Evolutionary conservation across 2,329 filamentous ascomycete species (phyloP).

Genomic region (Epichloe uncinata): DNA sequence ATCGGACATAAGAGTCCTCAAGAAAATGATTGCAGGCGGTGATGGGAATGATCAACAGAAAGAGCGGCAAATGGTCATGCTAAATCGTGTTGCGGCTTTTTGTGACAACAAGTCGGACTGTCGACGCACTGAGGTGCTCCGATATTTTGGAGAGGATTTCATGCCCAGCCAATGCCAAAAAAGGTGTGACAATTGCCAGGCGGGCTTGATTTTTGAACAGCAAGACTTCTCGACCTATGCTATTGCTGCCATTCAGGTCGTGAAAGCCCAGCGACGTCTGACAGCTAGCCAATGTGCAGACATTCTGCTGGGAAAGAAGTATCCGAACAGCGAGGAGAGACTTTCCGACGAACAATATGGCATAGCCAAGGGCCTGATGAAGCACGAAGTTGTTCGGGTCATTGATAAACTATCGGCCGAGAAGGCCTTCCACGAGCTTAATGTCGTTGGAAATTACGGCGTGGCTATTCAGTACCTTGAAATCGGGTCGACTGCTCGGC

Average conservation of each 20-base stretch:
- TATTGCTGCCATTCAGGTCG: slow-evolving; percentile 53
- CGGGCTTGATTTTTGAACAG: slow-evolving; percentile 54
- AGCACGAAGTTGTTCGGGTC: slow-evolving; percentile 70
- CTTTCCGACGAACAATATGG: slow-evolving; percentile 50
- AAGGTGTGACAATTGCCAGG: slow-evolving; percentile 82
- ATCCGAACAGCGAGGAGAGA: slow-evolving; percentile 40
- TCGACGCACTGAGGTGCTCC: slow-evolving; percentile 72
- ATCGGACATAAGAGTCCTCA: slow-evolving; percentile 58
- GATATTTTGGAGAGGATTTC: slow-evolving; percentile 90
- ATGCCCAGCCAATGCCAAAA: slow-evolving; percentile 54
- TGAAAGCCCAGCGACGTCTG: slow-evolving; percentile 46
- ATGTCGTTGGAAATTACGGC: slow-evolving; percentile 34
- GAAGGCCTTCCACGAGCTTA: slow-evolving; percentile 59
- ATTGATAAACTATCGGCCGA: slow-evolving; percentile 65
- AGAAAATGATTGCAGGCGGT: slow-evolving; percentile 70
- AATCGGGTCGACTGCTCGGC: slow-evolving; percentile 26
- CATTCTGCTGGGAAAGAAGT: slow-evolving; percentile 59
- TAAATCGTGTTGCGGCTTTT: slow-evolving; percentile 71
- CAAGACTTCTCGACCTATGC: slow-evolving; percentile 70
- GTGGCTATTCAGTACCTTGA: slow-evolving; percentile 65
- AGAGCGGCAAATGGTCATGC: slow-evolving; percentile 70
- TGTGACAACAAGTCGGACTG: slow-evolving; percentile 86
- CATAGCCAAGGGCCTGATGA: slow-evolving; percentile 53
- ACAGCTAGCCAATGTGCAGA: slow-evolving; percentile 76
- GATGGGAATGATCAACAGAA: slow-evolving; percentile 70